Evolutionary conservation across 805 yeast genomes (phyloP).

Genomic region (Sugiyamaella mastotermitis): DNA sequence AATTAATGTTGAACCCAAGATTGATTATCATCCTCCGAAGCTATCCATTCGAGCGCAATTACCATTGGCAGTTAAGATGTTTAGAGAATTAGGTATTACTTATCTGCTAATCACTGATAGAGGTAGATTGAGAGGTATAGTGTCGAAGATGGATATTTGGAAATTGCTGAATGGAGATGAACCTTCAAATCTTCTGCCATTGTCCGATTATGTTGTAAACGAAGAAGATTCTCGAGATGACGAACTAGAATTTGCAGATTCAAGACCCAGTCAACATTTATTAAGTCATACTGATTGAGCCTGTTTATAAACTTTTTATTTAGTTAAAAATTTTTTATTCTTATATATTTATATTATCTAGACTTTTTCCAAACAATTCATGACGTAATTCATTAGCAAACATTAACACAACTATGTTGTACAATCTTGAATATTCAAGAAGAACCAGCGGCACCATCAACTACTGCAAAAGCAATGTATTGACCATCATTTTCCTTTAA

Average conservation of each 20-base stretch:
- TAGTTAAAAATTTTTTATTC: too few relatives aligned
- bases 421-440: too few relatives aligned
- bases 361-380: too few relatives aligned
- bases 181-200: neutral
- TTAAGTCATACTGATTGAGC: too few relatives aligned
- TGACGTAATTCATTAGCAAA: too few relatives aligned
- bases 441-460: constrained; percentile 8
- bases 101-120: constrained; percentile 28
- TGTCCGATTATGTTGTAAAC: too few relatives aligned
- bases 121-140: constrained; percentile 32
- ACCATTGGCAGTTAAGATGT: constrained; percentile 33
- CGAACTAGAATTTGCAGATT: too few relatives aligned
- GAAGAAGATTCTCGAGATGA: too few relatives aligned
- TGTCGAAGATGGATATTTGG: constrained; percentile 34
- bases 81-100: constrained; percentile 35
- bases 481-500: constrained; percentile 7
- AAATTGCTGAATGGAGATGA: constrained; percentile 6
- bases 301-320: too few relatives aligned
- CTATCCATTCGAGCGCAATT: constrained; percentile 31
- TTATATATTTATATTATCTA: too few relatives aligned
- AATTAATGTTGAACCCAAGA: constrained; percentile 2
- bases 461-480: constrained; percentile 10
- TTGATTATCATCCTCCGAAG: constrained; percentile 25
- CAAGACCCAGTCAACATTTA: too few relatives aligned
- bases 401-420: too few relatives aligned